phyloP scores from a whole-genome alignment of 2,329 filamentous ascomycete species.

The Aureobasidium sp. region DNA sequence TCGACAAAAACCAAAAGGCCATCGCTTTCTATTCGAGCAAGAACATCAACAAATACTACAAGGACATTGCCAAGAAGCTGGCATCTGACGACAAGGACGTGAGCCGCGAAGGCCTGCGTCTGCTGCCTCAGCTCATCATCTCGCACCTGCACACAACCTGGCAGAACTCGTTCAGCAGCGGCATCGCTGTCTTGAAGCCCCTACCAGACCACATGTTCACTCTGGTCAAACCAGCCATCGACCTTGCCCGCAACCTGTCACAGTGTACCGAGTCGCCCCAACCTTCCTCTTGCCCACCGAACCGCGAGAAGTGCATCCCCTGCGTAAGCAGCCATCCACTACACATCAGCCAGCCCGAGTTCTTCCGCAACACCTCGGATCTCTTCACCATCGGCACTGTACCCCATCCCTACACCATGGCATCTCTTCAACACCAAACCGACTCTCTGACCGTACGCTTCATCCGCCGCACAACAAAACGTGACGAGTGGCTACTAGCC shows the following conservation, averaged over 20 bases:
- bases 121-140: slow-evolving; percentile 68
- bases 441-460: slow-evolving; percentile 32
- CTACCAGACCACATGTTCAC: slow-evolving; percentile 64
- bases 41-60: slow-evolving; percentile 57
- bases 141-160: slow-evolving; percentile 78
- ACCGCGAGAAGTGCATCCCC: slow-evolving; percentile 61
- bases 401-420: slow-evolving; percentile 82
- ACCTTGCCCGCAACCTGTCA: slow-evolving; percentile 65
- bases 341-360: slow-evolving; percentile 55
- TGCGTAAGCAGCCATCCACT: slow-evolving; percentile 59
- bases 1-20: slow-evolving; percentile 55
- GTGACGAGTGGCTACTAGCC: slow-evolving; percentile 69
- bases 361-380: slow-evolving; percentile 62
- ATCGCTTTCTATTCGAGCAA: slow-evolving; percentile 69
- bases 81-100: slow-evolving; percentile 34
- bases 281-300: slow-evolving; percentile 74
- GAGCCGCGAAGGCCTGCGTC: slow-evolving; percentile 49
- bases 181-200: slow-evolving; percentile 75
- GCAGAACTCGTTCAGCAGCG: slow-evolving; percentile 67
- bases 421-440: slow-evolving; percentile 51
- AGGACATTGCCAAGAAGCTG: slow-evolving; percentile 55
- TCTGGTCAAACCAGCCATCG: slow-evolving; percentile 59
- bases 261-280: slow-evolving; percentile 66
- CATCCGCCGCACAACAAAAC: slow-evolving; percentile 50
- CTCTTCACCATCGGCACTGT: slow-evolving; percentile 79